A percentile compares a stretch with the other conserved stretches of the same genome.
Evolutionary conservation across 371 early-diverging fungal genomes (phyloP).

Genomic region (Encephalitozoon cuniculi): DNA sequence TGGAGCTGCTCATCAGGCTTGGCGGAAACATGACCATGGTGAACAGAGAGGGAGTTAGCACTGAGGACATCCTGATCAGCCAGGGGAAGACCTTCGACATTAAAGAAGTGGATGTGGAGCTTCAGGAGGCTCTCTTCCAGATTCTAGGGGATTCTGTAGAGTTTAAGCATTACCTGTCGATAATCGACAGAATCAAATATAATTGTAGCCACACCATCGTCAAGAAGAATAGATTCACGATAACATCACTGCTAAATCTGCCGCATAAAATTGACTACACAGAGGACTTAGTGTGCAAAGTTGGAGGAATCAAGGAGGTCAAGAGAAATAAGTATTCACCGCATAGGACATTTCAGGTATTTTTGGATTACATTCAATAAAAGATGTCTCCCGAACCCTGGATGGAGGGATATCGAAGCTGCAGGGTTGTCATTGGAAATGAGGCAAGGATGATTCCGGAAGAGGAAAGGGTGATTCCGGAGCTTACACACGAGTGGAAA

Average conservation of each 20-base stretch:
- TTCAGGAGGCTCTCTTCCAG: not conserved
- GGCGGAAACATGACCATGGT: conserved; percentile 21
- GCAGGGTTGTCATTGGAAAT: conserved; percentile 36
- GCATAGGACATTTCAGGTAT: not conserved
- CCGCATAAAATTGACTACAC: conserved; percentile 12
- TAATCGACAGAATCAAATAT: not conserved
- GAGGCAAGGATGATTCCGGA: conserved; percentile 34
- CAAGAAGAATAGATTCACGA: conserved; percentile 7
- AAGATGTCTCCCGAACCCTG: not conserved
- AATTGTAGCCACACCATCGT: not conserved
- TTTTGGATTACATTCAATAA: not conserved
- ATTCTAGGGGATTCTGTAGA: not conserved
- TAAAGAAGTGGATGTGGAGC: not conserved
- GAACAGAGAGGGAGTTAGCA: not conserved
- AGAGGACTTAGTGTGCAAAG: not conserved
- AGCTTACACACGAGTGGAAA: conserved; percentile 65
- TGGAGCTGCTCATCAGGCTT: conserved; percentile 25
- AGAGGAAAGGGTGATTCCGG: conserved; percentile 6
- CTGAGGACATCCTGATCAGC: not conserved
- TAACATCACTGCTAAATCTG: conserved; percentile 1
- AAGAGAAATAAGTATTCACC: not conserved
- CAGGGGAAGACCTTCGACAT: not conserved
- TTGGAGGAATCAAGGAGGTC: not conserved
- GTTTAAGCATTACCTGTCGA: not conserved
- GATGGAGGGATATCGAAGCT: conserved; percentile 34